Evolutionary conservation across 305 asterid genomes (phyloP).

Genomic region (Striga hermonthica): DNA sequence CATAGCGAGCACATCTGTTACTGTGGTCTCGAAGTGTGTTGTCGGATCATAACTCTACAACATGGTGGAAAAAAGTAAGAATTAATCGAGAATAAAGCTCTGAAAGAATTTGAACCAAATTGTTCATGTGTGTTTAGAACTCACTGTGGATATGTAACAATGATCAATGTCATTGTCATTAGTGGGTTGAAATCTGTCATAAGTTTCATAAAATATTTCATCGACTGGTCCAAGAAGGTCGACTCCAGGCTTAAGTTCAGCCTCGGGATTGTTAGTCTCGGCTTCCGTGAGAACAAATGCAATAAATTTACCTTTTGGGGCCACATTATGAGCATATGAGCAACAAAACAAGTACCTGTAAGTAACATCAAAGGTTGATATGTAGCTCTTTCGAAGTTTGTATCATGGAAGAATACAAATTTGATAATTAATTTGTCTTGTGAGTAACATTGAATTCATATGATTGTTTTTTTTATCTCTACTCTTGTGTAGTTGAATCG

Average conservation of each 20-base stretch:
- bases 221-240: constrained; percentile 83
- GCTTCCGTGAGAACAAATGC: constrained; percentile 87
- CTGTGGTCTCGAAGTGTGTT: constrained; percentile 93
- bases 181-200: constrained; percentile 67
- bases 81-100: neutral
- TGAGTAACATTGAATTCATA: neutral
- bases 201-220: constrained; percentile 83
- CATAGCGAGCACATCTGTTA: constrained; percentile 71
- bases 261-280: constrained; percentile 79
- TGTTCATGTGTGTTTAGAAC: neutral
- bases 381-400: neutral
- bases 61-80: constrained; percentile 3
- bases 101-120: neutral
- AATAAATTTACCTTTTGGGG: constrained; percentile 82
- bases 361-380: constrained; percentile 4
- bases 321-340: constrained; percentile 87
- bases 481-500: no score
- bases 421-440: neutral
- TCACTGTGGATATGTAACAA: constrained; percentile 71
- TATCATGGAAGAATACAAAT: neutral
- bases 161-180: constrained; percentile 51
- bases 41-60: constrained; percentile 87
- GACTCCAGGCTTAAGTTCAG: constrained; percentile 90
- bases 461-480: neutral
- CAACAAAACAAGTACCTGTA: constrained; percentile 92